These are phyloP conservation scores for Candida michaelii DNA, from an alignment of 805 yeast genomes.

Conservation along the genomic window DNA sequence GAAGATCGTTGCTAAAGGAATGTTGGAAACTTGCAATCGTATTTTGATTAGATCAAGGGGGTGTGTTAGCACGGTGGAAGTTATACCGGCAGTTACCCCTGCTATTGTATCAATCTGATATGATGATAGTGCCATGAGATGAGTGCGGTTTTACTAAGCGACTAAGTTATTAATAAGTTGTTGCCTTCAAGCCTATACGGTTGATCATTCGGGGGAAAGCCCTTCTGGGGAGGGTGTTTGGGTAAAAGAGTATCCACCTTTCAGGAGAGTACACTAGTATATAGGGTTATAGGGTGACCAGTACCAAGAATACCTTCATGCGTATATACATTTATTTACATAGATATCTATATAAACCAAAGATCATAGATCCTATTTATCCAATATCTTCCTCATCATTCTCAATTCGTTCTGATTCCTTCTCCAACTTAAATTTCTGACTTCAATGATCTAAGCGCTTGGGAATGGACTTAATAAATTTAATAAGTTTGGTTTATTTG, in stretches of 20 bases:
- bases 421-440: not conserved
- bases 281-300: no score
- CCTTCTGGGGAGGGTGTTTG: no score
- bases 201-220: no score
- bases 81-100: constrained; percentile 79
- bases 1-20: constrained; percentile 3
- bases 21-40: constrained; percentile 63
- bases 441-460: constrained; percentile 47
- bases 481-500: constrained; percentile 81
- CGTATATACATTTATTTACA: constrained; percentile 8
- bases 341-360: not conserved
- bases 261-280: no score
- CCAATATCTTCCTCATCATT: no score
- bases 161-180: no score
- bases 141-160: constrained; percentile 3
- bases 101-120: constrained; percentile 52
- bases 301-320: no score
- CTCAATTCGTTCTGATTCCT: no score
- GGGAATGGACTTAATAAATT: constrained; percentile 78
- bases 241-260: no score
- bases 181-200: no score
- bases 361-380: no score
- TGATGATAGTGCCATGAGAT: constrained; percentile 3
- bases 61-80: constrained; percentile 79
- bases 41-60: constrained; percentile 87